Percentiles rank a stretch among this genome's conserved stretches.
These are phyloP conservation scores for Prototheca stagnorum DNA, from an alignment of 163 green algal genomes.

Conservation along the genomic window DNA sequence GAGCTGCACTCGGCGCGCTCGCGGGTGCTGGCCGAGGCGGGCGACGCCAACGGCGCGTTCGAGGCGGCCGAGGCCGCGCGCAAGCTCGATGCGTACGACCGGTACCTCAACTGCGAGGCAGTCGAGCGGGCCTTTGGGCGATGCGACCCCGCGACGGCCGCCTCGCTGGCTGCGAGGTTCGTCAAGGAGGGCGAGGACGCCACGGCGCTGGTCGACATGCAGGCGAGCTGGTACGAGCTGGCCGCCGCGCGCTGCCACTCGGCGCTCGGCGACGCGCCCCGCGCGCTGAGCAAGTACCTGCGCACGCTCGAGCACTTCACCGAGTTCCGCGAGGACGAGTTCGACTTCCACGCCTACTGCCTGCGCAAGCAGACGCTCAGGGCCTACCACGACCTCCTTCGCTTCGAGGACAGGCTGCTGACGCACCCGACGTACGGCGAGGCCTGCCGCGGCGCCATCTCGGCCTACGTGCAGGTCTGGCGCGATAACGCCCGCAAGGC, in stretches of 20 bases:
- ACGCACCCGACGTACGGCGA: slow-evolving; percentile 45
- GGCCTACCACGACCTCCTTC: slow-evolving; percentile 76
- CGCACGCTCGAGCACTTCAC: slow-evolving; percentile 74
- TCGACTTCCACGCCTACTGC: slow-evolving; percentile 98
- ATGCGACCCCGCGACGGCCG: slow-evolving; percentile 41
- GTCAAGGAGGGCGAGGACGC: slow-evolving; percentile 62
- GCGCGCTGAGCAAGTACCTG: slow-evolving; percentile 76
- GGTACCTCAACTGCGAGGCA: slow-evolving; percentile 81
- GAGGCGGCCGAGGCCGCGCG: slow-evolving; percentile 54
- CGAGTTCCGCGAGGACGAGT: slow-evolving; percentile 89
- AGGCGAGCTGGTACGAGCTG: slow-evolving; percentile 88
- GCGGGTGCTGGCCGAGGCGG: slow-evolving; percentile 59
- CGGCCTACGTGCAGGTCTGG: neutral
- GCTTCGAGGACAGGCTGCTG: slow-evolving; percentile 76
- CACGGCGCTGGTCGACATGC: slow-evolving; percentile 93
- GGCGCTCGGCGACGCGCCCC: slow-evolving; percentile 12
- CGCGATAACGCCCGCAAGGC: neutral
- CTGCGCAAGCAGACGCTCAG: slow-evolving; percentile 88
- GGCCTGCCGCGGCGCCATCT: slow-evolving; percentile 11
- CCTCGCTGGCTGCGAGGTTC: slow-evolving; percentile 70
- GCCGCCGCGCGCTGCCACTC: slow-evolving; percentile 44
- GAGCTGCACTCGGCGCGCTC: slow-evolving; percentile 44
- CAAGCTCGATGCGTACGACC: slow-evolving; percentile 72
- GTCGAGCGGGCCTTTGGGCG: slow-evolving; percentile 64
- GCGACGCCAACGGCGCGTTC: slow-evolving; percentile 52